Base-by-base conservation (phyloP, 1,139 yeast species). In the Cylindricascospora bacillispora region DNA sequence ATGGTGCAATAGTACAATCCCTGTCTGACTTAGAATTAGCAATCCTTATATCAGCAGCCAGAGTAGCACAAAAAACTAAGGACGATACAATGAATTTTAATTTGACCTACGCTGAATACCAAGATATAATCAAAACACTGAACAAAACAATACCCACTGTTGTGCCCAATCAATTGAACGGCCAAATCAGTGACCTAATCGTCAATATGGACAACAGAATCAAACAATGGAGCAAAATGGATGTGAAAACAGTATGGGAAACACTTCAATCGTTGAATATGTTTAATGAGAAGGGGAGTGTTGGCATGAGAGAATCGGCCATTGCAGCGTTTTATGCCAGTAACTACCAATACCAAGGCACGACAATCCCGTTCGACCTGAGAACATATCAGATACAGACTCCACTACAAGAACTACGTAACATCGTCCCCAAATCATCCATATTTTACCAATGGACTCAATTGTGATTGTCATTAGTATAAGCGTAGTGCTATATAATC, bases 31-130 rank as follows among this genome's bases (percentile, higher is more conserved):
- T 80, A 15, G 95, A 86, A 46, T 49, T 77, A 28, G 65, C 78
- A 6, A 48, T 86, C 22, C 57, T 80, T 6, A 70, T 85, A 4
- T 72, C 85, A 24, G 78, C 86, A 0, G 79, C 92, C 0, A 61
- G 95, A 24, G 74, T 78, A 36, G 61, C 72, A 13, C 63, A 70
- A 34, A 77, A 75, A 43, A 67, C 66, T 22, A 74, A 70, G 21
- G 56, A 72, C 11, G 71, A 63, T 15, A 27, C 40, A 5, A 61
- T 75, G 14, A 86, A 83, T 50, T 77, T 85, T 55, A 81, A 78
- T 41, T 60, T 83, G 38, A 80, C 78, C 0, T 79, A 76, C 49
- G 73, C 73, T 24, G 97, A 89, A 52, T 89, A 83, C 51, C 50
- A 54, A n/a, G 59, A 57, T 1, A 64, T 74, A 63, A 62, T 74